phyloP scores from a whole-genome alignment of 352 stramenopile species.

The Phytophthora foliorum region DNA sequence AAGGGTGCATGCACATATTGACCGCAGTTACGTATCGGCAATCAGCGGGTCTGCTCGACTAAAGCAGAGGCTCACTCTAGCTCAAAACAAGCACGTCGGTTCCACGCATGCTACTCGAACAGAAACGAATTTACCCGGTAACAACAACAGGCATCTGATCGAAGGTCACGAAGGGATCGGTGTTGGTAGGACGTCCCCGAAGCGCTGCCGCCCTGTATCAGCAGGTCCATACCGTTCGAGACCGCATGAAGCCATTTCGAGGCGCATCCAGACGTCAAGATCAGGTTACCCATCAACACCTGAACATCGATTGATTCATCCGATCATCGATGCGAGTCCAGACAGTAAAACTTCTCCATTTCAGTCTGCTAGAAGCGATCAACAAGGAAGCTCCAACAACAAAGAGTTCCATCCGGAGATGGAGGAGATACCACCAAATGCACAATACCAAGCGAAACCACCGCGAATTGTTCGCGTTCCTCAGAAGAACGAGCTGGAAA shows the following conservation, averaged over 20 bases:
- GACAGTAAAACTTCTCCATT: constrained; percentile 11
- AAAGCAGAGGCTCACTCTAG: constrained; percentile 55
- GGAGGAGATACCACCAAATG: constrained; percentile 11
- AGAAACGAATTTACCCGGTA: constrained; percentile 12
- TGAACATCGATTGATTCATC: constrained; percentile 11
- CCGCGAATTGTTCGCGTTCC: constrained; percentile 58
- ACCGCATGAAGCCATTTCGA: constrained; percentile 35
- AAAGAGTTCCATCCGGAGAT: constrained; percentile 28
- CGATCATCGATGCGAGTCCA: not conserved
- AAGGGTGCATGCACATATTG: constrained; percentile 74
- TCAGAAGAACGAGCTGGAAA: constrained; percentile 72
- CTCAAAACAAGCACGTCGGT: constrained; percentile 53
- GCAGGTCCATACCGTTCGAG: constrained; percentile 59
- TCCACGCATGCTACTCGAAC: constrained; percentile 13
- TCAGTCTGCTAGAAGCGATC: constrained; percentile 17
- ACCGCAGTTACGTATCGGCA: constrained; percentile 76
- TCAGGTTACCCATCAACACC: constrained; percentile 51
- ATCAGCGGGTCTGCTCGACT: constrained; percentile 68
- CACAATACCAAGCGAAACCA: constrained; percentile 22
- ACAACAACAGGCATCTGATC: constrained; percentile 28
- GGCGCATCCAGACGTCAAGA: constrained; percentile 65
- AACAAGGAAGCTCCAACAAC: constrained; percentile 6
- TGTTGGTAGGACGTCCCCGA: constrained; percentile 67
- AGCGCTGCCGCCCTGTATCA: constrained; percentile 68
- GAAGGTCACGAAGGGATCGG: constrained; percentile 34